Evolutionary conservation across 1,139 yeast genomes (phyloP), one percentile per base, ranked within the genome.

Genomic region (Candida sanyaensis): DNA sequence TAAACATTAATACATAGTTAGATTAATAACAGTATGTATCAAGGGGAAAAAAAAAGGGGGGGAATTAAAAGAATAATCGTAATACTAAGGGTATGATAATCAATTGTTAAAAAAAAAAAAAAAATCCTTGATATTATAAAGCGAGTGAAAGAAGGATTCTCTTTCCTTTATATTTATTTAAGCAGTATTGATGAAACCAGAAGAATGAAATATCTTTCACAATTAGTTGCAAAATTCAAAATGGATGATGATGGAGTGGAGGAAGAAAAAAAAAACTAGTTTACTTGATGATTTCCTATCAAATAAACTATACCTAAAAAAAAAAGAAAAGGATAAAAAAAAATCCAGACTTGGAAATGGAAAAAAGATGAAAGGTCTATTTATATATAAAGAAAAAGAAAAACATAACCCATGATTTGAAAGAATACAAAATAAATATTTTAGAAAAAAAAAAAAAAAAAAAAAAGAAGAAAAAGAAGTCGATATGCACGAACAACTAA

Each of bases 1-100:
- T 43, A 24, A 36, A 24, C 12, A 26, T 31, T 41, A 44, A 44
- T 42, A 42, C 47, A 42, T 44, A 43, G 39, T 37, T 27, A 37
- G 37, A 27, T 33, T 13, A 33, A 33, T 34, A 34, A 23, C 37
- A 34, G 28, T 41, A 41, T 41, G 33, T 34, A 37, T 37, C 38
- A 36, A 12, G 29, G 24, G 21, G 21, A 17, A 17, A 17, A 17
- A 17, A 17, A 36, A 24, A 28, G 33, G 38, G 27, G 8, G 12
- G 12, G 2, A 17, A 33, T 2, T 33, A 2, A 13, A 33, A 21
- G 21, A 17, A 10, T 12, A 34, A 34, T 17, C 21, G 21, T 17
- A 17, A 17, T 17, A 17, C 21, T 17, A 17, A 3, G 21, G 21
- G 21, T 17, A 17, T 17, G 21, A 17, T 26, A 26, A 24, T 26